These are phyloP conservation scores for Trichoderma atroviride DNA, from an alignment of 2,329 filamentous ascomycete genomes.

Conservation along the genomic window DNA sequence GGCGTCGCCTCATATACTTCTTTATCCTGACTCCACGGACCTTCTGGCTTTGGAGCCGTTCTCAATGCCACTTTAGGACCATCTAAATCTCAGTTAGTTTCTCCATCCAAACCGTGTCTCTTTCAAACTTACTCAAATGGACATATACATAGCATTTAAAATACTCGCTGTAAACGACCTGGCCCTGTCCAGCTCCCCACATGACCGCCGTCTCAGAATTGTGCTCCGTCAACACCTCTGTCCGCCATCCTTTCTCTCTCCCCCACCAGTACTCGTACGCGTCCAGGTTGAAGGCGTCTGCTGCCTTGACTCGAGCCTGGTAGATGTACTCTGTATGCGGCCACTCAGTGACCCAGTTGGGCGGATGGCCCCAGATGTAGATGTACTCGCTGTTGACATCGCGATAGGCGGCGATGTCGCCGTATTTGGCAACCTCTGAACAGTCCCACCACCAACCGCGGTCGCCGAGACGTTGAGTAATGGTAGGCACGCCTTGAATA, in stretches of 20 bases:
- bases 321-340: conserved; percentile 39
- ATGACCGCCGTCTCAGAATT: conserved; percentile 43
- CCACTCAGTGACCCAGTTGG: conserved; percentile 36
- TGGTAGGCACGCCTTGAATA: conserved; percentile 39
- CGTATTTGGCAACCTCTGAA: conserved; percentile 39
- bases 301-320: conserved; percentile 41
- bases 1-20: conserved; percentile 41
- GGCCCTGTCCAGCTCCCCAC: conserved; percentile 44
- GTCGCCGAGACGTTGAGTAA: conserved; percentile 37
- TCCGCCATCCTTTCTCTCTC: conserved; percentile 41
- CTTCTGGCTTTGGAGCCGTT: conserved; percentile 37
- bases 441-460: conserved; percentile 43
- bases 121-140: conserved; percentile 30
- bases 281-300: conserved; percentile 41
- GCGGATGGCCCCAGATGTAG: conserved; percentile 45
- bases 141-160: conserved; percentile 44
- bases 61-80: conserved; percentile 25
- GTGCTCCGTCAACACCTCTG: conserved; percentile 37
- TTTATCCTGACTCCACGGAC: conserved; percentile 43
- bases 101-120: neutral
- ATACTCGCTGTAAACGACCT: conserved; percentile 42
- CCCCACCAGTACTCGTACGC: conserved; percentile 49
- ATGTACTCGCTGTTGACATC: conserved; percentile 45
- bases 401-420: conserved; percentile 43
- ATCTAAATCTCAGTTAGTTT: conserved; percentile 5